These are phyloP conservation scores for Sphenostylis stenocarpa DNA, from an alignment of 306 rosid species.

Conservation along the genomic window DNA sequence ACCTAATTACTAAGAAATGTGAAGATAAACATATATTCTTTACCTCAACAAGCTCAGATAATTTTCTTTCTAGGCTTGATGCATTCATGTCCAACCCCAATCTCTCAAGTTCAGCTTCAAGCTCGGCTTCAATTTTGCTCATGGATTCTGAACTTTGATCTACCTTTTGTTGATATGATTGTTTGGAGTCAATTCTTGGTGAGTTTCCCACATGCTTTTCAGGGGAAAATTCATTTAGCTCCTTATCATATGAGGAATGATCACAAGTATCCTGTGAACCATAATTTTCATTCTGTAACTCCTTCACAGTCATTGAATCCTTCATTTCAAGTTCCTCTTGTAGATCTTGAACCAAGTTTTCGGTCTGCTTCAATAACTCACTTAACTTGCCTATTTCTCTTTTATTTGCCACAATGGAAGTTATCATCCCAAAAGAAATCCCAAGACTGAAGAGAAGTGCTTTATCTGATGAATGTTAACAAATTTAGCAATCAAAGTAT, in stretches of 20 bases:
- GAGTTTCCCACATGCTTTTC: constrained; percentile 46
- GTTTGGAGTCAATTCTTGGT: constrained; percentile 37
- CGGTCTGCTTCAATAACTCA: constrained; percentile 63
- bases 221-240: constrained; percentile 39
- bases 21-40: constrained; percentile 28
- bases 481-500: constrained; percentile 14
- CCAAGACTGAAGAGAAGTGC: constrained; percentile 69
- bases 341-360: constrained; percentile 84
- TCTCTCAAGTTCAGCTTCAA: constrained; percentile 96
- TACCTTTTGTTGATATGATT: constrained; percentile 47
- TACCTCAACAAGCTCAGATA: constrained; percentile 73
- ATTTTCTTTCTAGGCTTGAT: constrained; percentile 47
- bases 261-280: constrained; percentile 54
- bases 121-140: constrained; percentile 97
- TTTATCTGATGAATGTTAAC: constrained; percentile 54
- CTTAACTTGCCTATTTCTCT: constrained; percentile 60
- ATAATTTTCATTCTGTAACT: constrained; percentile 64
- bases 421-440: constrained; percentile 67
- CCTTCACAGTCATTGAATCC: constrained; percentile 79
- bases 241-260: constrained; percentile 42
- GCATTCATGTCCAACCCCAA: constrained; percentile 68
- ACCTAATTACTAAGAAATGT: not conserved
- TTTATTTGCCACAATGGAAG: constrained; percentile 50
- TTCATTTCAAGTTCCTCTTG: constrained; percentile 93
- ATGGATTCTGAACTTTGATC: constrained; percentile 60